phyloP scores from a whole-genome alignment of 2,329 filamentous ascomycete genomes.

The Chaetomium strumarium region DNA sequence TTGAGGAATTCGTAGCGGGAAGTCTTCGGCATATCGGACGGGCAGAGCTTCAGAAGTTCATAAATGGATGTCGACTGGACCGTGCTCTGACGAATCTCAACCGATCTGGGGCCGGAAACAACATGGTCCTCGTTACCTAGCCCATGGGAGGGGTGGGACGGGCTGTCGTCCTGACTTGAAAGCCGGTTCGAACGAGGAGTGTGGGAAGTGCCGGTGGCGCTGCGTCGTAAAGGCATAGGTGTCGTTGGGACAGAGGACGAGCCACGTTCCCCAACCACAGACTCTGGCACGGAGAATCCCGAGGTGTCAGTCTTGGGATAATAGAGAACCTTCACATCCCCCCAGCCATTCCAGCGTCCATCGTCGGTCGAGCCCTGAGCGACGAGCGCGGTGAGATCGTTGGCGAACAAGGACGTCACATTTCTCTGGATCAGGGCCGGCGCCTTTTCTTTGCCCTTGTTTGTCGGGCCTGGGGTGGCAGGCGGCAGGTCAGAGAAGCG shows the following conservation, averaged over 20 bases:
- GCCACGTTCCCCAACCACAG: constrained; percentile 17
- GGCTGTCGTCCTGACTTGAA: constrained; percentile 34
- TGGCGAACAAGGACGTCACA: constrained; percentile 63
- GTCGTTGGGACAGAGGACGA: constrained; percentile 54
- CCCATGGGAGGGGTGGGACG: constrained; percentile 34
- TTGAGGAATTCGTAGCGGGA: constrained; percentile 80
- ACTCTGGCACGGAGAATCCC: constrained; percentile 23
- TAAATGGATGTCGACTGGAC: constrained; percentile 49
- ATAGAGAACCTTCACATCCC: constrained; percentile 73
- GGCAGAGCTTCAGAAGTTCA: constrained; percentile 49
- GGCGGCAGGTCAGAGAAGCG: constrained; percentile 44
- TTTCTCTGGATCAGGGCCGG: constrained; percentile 37
- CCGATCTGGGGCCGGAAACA: constrained; percentile 46
- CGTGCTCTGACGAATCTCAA: constrained; percentile 58
- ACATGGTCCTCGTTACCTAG: constrained; percentile 36
- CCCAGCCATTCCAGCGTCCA: constrained; percentile 68
- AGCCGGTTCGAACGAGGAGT: constrained; percentile 36
- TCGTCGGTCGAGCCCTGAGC: constrained; percentile 47
- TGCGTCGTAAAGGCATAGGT: constrained; percentile 69
- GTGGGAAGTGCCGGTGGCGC: constrained; percentile 48
- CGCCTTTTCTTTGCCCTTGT: constrained; percentile 72
- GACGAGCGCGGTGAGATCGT: constrained; percentile 73
- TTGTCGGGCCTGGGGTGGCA: constrained; percentile 49
- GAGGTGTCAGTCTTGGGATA: constrained; percentile 49
- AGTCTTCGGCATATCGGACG: constrained; percentile 62